Evolutionary conservation across 2,329 filamentous ascomycete species (phyloP).

Genomic region (Xylaria sp.): DNA sequence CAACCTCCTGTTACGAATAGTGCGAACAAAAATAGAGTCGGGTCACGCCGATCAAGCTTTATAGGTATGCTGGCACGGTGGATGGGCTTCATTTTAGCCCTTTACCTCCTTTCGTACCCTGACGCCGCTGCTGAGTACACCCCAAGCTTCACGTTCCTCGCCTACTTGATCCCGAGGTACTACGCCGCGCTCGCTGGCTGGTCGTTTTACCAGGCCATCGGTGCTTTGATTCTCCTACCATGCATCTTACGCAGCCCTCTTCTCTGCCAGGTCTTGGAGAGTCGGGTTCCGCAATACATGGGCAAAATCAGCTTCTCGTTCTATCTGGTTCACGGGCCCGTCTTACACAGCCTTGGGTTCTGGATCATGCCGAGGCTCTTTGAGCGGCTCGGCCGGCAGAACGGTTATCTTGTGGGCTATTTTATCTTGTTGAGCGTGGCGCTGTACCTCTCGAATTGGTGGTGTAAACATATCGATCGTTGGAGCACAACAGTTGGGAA

Average conservation of each 20-base stretch:
- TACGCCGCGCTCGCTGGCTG: slow-evolving; percentile 53
- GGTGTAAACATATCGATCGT: slow-evolving; percentile 52
- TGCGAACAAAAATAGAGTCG: slow-evolving; percentile 25
- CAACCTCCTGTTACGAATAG: slow-evolving; percentile 28
- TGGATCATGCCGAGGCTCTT: slow-evolving; percentile 55
- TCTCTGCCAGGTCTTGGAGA: slow-evolving; percentile 49
- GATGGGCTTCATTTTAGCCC: slow-evolving; percentile 48
- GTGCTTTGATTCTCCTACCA: slow-evolving; percentile 52
- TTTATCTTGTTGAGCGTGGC: slow-evolving; percentile 48
- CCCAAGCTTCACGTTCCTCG: slow-evolving; percentile 52
- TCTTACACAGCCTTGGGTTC: slow-evolving; percentile 47
- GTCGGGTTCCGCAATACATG: slow-evolving; percentile 52
- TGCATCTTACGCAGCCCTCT: slow-evolving; percentile 52
- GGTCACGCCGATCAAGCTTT: slow-evolving; percentile 8
- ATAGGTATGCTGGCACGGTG: slow-evolving; percentile 43
- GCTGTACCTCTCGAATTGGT: slow-evolving; percentile 52
- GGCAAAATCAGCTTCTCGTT: slow-evolving; percentile 56
- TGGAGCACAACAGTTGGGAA: slow-evolving; percentile 55
- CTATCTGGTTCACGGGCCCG: slow-evolving; percentile 54
- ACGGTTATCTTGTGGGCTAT: slow-evolving; percentile 51
- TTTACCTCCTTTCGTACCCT: slow-evolving; percentile 56
- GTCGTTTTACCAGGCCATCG: slow-evolving; percentile 56
- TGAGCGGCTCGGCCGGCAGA: slow-evolving; percentile 49
- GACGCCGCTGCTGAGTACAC: slow-evolving; percentile 55
- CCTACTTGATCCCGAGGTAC: slow-evolving; percentile 52